These are phyloP conservation scores for Pyrenochaeta sp. DNA, from an alignment of 2,329 filamentous ascomycete genomes.

Conservation along the genomic window DNA sequence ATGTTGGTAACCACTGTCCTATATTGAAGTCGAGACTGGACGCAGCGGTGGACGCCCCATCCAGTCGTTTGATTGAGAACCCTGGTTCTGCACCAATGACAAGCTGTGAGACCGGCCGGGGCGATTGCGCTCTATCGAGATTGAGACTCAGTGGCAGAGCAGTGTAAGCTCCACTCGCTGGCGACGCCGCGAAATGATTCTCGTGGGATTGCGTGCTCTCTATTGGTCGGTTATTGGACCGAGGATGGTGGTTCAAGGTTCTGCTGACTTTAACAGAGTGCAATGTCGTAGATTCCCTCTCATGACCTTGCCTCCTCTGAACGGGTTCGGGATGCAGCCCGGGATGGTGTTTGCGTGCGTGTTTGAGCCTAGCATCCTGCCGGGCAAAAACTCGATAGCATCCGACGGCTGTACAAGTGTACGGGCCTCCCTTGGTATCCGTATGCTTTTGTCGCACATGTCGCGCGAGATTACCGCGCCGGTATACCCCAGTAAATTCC, in stretches of 20 bases:
- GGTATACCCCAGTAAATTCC: constrained; percentile 18
- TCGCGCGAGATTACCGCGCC: constrained; percentile 16
- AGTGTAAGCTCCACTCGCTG: not conserved
- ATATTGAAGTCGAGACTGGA: not conserved
- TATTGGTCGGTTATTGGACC: not conserved
- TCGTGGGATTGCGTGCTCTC: not conserved
- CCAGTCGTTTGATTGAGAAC: not conserved
- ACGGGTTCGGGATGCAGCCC: constrained; percentile 5
- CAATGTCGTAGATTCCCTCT: not conserved
- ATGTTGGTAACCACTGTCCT: not conserved
- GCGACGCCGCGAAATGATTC: not conserved
- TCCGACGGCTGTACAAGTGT: constrained; percentile 8
- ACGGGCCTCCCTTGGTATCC: not conserved
- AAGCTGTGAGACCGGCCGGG: not conserved
- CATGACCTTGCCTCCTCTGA: constrained; percentile 3
- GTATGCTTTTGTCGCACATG: constrained; percentile 18
- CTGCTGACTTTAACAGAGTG: not conserved
- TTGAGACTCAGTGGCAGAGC: not conserved
- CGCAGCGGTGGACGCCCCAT: not conserved
- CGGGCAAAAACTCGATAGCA: constrained; percentile 14
- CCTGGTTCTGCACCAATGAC: not conserved
- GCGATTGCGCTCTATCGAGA: not conserved
- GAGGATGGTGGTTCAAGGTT: not conserved
- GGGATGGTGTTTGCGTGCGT: constrained; percentile 16
- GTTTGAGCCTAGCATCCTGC: constrained; percentile 20